Evolutionary conservation across 495 filamentous ascomycete genomes (phyloP).

Genomic region (Xylaria flabelliformis): DNA sequence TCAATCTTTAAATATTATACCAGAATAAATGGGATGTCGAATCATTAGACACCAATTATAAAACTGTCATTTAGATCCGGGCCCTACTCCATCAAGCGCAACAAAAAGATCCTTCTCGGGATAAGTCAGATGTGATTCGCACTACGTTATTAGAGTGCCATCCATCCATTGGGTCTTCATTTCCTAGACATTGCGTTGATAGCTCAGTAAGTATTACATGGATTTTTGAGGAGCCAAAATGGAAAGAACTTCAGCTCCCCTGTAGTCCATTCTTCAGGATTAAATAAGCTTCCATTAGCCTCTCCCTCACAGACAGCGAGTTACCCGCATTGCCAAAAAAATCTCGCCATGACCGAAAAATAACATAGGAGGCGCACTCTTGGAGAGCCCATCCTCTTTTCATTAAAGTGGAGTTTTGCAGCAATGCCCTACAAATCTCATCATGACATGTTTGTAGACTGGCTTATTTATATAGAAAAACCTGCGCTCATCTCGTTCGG

Average conservation of each 20-base stretch:
- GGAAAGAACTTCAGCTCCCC: not conserved
- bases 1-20: not conserved
- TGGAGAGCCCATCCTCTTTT: constrained; percentile 8
- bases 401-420: too few relatives aligned
- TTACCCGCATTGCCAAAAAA: not conserved
- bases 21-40: not conserved
- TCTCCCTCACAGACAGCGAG: not conserved
- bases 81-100: not conserved
- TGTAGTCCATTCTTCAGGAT: too few relatives aligned
- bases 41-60: not conserved
- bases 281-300: not conserved
- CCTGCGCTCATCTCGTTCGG: not conserved
- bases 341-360: not conserved
- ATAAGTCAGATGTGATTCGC: not conserved
- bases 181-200: not conserved
- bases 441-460: too few relatives aligned
- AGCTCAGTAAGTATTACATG: not conserved
- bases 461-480: too few relatives aligned
- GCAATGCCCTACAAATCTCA: too few relatives aligned
- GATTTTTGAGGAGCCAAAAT: not conserved
- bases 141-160: not conserved
- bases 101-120: constrained; percentile 9
- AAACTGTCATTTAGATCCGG: not conserved
- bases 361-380: constrained; percentile 12
- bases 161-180: not conserved